Evolutionary conservation across 2,329 filamentous ascomycete species (phyloP).

Genomic region (Epichloe festucae): DNA sequence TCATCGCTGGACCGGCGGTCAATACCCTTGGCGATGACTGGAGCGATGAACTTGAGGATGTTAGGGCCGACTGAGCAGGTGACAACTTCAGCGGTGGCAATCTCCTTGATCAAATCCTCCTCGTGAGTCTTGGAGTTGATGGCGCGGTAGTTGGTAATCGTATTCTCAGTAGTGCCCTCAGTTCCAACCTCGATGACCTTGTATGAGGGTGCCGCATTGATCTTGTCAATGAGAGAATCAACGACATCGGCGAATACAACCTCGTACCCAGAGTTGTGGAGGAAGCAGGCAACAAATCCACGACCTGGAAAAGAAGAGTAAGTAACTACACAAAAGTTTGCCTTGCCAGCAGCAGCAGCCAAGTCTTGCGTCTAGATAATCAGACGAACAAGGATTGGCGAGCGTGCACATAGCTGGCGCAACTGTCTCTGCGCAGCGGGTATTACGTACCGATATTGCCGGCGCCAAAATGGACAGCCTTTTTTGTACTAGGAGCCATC

Average conservation of each 20-base stretch:
- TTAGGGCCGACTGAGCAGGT: conserved; percentile 96
- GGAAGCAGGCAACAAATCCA: conserved; percentile 80
- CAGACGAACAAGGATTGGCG: not conserved
- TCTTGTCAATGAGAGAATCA: conserved; percentile 63
- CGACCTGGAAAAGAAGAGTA: conserved; percentile 32
- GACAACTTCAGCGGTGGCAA: conserved; percentile 76
- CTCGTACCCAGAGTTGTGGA: conserved; percentile 89
- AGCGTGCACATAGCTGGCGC: not conserved
- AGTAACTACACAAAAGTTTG: conserved; percentile 6
- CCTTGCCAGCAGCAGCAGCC: not conserved
- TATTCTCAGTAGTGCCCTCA: conserved; percentile 67
- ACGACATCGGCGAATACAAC: conserved; percentile 95
- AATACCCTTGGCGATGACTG: conserved; percentile 89
- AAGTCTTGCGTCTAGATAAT: no score
- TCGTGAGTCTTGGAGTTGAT: conserved; percentile 89
- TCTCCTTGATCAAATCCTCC: conserved; percentile 69
- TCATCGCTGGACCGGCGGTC: conserved; percentile 52
- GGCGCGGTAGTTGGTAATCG: conserved; percentile 89
- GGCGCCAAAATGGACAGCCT: conserved; percentile 74
- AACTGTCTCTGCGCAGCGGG: not conserved
- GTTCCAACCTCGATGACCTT: conserved; percentile 85
- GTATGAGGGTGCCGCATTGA: conserved; percentile 69
- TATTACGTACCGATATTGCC: conserved; percentile 59
- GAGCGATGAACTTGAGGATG: conserved; percentile 91
- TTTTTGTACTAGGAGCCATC: conserved; percentile 37